Base-by-base conservation (phyloP, 1,284 basidiomycete genomes). In the Leccinum pachyderme region DNA sequence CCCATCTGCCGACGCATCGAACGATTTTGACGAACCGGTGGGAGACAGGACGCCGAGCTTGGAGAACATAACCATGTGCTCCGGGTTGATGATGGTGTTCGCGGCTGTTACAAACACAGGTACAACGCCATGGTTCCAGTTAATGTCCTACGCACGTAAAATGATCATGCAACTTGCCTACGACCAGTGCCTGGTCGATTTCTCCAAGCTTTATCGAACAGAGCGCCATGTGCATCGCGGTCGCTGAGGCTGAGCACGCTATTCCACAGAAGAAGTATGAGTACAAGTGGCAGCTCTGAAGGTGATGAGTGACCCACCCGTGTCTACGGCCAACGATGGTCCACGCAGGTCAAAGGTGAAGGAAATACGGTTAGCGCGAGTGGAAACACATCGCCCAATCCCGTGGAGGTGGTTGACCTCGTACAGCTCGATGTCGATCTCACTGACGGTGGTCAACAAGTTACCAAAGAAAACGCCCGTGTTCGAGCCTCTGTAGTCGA, bases 1-100 rank as follows among this genome's bases (percentile, higher is more conserved):
- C 70, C 79, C 80, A 61, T 81, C 67, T 1, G 78, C 80, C 9
- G 66, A 67, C 7, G 71, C 75, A 49, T 81, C 78, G 53, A 81
- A 81, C 0, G 78, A 78, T 50, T 79, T 80, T 55, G 71, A 81
- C 54, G 75, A 77, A 4, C 78, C 77, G 33, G 77, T 77, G 7
- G 71, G 70, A 2, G 77, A 68, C 45, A 81, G 63, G 13, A 81
- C 63, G 15, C 69, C 69, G 32, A 70, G 60, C 49, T 71, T 70
- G 35, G 64, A 67, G 58, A 72, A 71, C 0, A 67, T 63, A 15
- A 68, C 57, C 1, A 62, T 68, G 22, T 71, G 68, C 15, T 39
- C 37, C 11, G 18, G 39, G 18, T 41, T 41, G 18, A 41, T 12
- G 2, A 33, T 33, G 13, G 31, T 64, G 41, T 69, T 69, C 6